Conservation (phyloP, 2,329 filamentous ascomycete species). For the Shiraia sp. region DNA sequence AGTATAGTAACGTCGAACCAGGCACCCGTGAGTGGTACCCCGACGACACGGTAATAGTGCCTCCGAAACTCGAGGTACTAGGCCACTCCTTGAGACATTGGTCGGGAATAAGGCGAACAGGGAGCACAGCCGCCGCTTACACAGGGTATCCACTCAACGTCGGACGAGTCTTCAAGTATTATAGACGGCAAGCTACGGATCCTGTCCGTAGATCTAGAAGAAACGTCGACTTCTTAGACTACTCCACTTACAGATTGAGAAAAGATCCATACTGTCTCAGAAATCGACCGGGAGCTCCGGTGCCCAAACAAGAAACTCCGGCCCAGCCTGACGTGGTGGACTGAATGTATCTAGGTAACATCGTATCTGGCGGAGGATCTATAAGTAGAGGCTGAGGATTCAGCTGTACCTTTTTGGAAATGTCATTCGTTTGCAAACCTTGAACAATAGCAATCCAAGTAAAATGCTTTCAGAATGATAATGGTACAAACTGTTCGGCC, state of each 20-base stretch:
- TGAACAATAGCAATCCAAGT: no score
- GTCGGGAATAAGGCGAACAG: conserved; percentile 13
- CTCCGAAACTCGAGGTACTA: conserved; percentile 14
- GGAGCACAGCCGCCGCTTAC: conserved; percentile 9
- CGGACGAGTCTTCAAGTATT: conserved; percentile 2
- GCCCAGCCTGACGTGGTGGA: no score
- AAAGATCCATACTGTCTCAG: neutral
- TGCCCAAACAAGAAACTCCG: no score
- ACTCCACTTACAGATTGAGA: neutral
- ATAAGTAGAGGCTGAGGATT: no score
- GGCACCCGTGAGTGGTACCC: neutral
- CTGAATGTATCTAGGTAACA: no score
- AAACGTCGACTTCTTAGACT: neutral
- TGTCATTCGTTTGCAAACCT: no score
- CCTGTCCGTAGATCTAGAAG: neutral
- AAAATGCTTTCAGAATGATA: no score
- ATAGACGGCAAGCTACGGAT: neutral
- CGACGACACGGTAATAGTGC: conserved; percentile 8
- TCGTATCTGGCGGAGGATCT: no score
- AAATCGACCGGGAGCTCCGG: no score
- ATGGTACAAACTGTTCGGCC: no score
- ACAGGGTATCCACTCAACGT: conserved; percentile 18
- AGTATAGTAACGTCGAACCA: neutral
- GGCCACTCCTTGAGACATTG: conserved; percentile 18
- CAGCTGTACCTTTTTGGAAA: no score